Conservation (phyloP, 306 rosid species). For the Neltuma alba region DNA sequence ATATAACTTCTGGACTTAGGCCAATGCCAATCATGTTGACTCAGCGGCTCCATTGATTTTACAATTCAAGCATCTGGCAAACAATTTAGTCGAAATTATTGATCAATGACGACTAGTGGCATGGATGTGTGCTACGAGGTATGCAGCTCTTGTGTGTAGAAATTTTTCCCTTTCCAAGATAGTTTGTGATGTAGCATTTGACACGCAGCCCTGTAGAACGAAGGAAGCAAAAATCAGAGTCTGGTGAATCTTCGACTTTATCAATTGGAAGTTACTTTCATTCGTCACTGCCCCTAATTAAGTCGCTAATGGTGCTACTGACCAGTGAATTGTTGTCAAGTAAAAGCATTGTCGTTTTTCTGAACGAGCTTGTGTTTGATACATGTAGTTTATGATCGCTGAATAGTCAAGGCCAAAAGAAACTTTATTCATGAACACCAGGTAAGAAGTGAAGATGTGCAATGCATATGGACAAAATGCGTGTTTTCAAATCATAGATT, state of each 20-base stretch:
- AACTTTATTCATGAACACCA: neutral
- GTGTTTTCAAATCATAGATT: neutral
- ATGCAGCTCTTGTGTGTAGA: neutral
- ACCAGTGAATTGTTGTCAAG: neutral
- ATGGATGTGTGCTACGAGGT: neutral
- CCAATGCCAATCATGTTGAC: neutral
- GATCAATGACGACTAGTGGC: slow-evolving; percentile 12
- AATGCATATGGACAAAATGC: neutral
- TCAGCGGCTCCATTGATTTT: slow-evolving; percentile 5
- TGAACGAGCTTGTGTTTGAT: neutral
- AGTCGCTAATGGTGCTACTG: neutral
- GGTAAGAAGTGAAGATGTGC: neutral
- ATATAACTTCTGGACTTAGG: neutral
- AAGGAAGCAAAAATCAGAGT: neutral
- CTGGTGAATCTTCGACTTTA: neutral
- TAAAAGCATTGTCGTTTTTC: neutral
- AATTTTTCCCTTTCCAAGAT: neutral
- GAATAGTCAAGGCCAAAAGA: neutral
- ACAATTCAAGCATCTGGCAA: neutral
- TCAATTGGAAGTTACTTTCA: neutral
- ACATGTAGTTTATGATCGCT: neutral
- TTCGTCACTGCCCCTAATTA: neutral
- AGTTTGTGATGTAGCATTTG: neutral
- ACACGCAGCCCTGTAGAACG: neutral
- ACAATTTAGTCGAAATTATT: slow-evolving; percentile 14